Conservation (phyloP, 108 stramenopile species). For the Nannochloropsis oceanica region DNA sequence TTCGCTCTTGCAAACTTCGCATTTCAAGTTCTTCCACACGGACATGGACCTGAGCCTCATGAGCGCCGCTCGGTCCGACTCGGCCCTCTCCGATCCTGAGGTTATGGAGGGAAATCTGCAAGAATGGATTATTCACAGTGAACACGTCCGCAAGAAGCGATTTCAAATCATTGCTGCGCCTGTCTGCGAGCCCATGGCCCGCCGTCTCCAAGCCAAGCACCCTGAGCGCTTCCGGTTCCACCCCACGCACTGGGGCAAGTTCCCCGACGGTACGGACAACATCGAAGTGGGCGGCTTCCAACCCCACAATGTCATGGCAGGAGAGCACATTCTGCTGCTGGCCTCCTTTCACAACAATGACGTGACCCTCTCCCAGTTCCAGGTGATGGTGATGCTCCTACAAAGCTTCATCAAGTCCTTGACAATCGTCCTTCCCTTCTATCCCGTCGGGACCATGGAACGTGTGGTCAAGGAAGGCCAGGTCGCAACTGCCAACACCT, state of each 20-base stretch:
- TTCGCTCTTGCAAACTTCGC: not conserved
- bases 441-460: constrained; percentile 69
- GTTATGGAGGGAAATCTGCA: not conserved
- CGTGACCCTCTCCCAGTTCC: constrained; percentile 71
- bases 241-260: constrained; percentile 59
- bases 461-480: constrained; percentile 57
- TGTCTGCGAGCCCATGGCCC: constrained; percentile 29
- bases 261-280: constrained; percentile 57
- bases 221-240: constrained; percentile 62
- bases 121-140: constrained; percentile 18
- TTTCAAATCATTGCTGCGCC: constrained; percentile 27
- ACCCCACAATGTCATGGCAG: constrained; percentile 47
- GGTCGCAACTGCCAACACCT: constrained; percentile 72
- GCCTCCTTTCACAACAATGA: constrained; percentile 73
- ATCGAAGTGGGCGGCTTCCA: constrained; percentile 5
- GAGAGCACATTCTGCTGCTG: constrained; percentile 65
- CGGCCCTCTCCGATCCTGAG: not conserved
- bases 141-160: constrained; percentile 9
- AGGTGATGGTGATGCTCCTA: constrained; percentile 62
- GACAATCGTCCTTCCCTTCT: constrained; percentile 70
- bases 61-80: not conserved
- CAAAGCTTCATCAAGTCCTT: constrained; percentile 56
- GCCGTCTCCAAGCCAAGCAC: constrained; percentile 17
- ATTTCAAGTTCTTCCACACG: not conserved
- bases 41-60: not conserved